Conservation (phyloP, 352 stramenopile genomes). For the Phytophthora brassicae region DNA sequence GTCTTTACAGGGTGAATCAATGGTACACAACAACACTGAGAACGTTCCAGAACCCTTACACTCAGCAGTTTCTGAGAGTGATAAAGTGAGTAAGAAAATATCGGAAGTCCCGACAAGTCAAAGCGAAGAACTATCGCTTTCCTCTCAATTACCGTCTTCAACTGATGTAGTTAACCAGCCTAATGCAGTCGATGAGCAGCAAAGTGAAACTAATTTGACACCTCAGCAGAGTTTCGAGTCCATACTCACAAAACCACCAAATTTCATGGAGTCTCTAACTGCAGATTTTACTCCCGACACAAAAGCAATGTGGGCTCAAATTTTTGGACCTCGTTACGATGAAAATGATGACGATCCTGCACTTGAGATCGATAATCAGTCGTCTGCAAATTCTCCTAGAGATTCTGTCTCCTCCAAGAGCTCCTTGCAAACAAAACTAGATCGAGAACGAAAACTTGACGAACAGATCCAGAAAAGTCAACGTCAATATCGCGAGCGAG, state of each 20-base stretch:
- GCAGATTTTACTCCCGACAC: conserved; percentile 42
- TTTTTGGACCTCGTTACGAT: conserved; percentile 65
- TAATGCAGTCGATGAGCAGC: not conserved
- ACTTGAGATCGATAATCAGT: conserved; percentile 2
- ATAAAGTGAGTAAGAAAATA: too few species aligned
- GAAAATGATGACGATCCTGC: conserved; percentile 23
- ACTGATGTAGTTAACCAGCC: not conserved
- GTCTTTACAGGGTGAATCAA: not conserved
- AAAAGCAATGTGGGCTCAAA: conserved; percentile 44
- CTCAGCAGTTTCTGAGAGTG: not conserved
- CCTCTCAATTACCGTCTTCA: not conserved
- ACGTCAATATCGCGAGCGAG: conserved; percentile 27
- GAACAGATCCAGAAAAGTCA: conserved; percentile 48
- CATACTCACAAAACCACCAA: conserved; percentile 5
- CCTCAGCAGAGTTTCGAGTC: not conserved
- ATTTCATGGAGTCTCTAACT: conserved; percentile 34
- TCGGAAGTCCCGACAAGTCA: not conserved
- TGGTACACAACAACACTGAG: not conserved
- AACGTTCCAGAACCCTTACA: too few species aligned
- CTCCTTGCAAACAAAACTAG: conserved; percentile 39
- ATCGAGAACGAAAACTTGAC: conserved; percentile 42
- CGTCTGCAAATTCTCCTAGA: not conserved
- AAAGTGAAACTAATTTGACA: not conserved
- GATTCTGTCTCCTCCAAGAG: conserved; percentile 20
- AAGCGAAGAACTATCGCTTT: not conserved